A percentile compares a stretch with the other conserved stretches of the same genome.
phyloP scores from a whole-genome alignment of 805 yeast species.

The Scheffersomyces amazonensis region DNA sequence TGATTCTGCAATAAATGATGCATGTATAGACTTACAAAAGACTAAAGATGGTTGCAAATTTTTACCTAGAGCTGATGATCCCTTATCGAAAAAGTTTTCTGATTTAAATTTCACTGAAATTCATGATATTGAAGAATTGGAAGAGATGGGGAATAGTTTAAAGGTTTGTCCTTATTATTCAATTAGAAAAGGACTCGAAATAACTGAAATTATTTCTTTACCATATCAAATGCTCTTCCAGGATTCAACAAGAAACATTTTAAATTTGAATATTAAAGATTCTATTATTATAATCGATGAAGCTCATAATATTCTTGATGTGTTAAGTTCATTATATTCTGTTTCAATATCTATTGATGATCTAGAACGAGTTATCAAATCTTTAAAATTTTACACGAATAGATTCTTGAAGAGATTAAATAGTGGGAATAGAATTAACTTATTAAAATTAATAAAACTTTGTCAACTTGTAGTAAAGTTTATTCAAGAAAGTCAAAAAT shows the following conservation, averaged over 20 bases:
- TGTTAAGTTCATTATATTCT: slow-evolving; percentile 69
- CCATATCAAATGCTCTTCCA: slow-evolving; percentile 82
- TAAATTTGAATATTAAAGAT: slow-evolving; percentile 57
- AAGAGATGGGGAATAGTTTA: slow-evolving; percentile 51
- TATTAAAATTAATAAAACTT: slow-evolving; percentile 60
- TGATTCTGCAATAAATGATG: slow-evolving; percentile 66
- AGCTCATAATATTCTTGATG: slow-evolving; percentile 85
- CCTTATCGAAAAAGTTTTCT: slow-evolving; percentile 40
- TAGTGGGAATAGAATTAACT: slow-evolving; percentile 66
- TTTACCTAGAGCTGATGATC: slow-evolving; percentile 17
- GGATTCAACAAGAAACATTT: slow-evolving; percentile 52
- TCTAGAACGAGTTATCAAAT: slow-evolving; percentile 40
- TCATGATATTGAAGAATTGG: slow-evolving; percentile 80
- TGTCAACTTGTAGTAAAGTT: slow-evolving; percentile 51
- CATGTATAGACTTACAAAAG: slow-evolving; percentile 70
- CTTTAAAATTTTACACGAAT: slow-evolving; percentile 52
- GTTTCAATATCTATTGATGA: slow-evolving; percentile 51
- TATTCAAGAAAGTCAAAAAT: slow-evolving; percentile 26
- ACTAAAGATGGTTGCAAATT: slow-evolving; percentile 22
- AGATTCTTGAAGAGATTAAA: slow-evolving; percentile 66
- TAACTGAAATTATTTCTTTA: slow-evolving; percentile 73
- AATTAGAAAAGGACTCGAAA: slow-evolving; percentile 50
- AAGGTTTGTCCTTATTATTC: slow-evolving; percentile 83
- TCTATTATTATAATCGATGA: slow-evolving; percentile 83
- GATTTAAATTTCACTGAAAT: slow-evolving; percentile 56